phyloP scores from a whole-genome alignment of 768 basidiomycete species.

The Pholiota conissans region DNA sequence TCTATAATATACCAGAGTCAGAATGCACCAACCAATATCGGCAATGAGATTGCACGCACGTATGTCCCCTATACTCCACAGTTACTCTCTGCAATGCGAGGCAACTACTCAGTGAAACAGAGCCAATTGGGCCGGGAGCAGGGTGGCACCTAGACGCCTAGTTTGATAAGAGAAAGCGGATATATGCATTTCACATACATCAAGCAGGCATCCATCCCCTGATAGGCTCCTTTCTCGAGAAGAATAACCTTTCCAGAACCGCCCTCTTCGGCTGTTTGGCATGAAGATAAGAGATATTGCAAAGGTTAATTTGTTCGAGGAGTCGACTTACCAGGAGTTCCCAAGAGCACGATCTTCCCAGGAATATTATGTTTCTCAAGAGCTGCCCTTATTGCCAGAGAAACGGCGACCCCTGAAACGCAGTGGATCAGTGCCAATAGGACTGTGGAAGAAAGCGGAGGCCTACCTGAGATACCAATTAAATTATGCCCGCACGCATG shows the following conservation, averaged over 20 bases:
- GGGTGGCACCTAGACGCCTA: constrained; percentile 67
- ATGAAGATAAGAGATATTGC: not conserved
- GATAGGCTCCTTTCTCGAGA: constrained; percentile 71
- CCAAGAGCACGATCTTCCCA: constrained; percentile 70
- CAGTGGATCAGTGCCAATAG: not conserved
- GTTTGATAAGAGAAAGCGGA: not conserved
- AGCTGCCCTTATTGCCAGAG: constrained; percentile 65
- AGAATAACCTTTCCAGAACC: constrained; percentile 71
- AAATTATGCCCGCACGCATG: constrained; percentile 85
- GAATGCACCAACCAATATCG: not conserved
- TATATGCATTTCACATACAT: constrained; percentile 45
- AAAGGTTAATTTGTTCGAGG: too few species aligned
- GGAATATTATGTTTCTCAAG: constrained; percentile 61
- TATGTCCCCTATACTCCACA: constrained; percentile 73
- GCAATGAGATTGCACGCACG: constrained; percentile 40
- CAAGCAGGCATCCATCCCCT: constrained; percentile 75
- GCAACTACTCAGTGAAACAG: constrained; percentile 62
- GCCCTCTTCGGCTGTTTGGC: constrained; percentile 68
- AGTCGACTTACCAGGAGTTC: constrained; percentile 64
- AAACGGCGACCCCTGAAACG: constrained; percentile 62
- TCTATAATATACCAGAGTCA: constrained; percentile 33
- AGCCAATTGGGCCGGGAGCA: constrained; percentile 71
- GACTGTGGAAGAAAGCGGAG: not conserved
- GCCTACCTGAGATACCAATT: constrained; percentile 62
- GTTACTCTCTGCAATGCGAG: constrained; percentile 61